phyloP scores from a whole-genome alignment of 2,329 filamentous ascomycete genomes.

The Colletotrichum godetiae region DNA sequence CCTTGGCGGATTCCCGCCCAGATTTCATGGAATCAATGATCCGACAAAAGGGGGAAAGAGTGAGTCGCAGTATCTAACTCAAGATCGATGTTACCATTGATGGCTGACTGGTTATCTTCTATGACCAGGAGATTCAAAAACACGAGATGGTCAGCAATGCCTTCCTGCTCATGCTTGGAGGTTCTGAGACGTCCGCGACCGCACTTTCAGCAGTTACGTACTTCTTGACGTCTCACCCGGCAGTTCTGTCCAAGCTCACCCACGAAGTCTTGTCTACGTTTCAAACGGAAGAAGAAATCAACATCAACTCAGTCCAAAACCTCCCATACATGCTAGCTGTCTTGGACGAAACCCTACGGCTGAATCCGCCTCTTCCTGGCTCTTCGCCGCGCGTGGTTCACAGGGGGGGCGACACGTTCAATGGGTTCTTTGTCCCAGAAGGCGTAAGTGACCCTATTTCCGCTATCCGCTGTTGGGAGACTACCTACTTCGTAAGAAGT shows the following conservation, averaged over 20 bases:
- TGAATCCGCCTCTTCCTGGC: background rate
- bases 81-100: background rate
- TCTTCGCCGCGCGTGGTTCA: background rate
- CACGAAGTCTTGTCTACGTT: background rate
- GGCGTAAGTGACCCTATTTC: background rate
- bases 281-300: background rate
- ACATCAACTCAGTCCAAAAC: background rate
- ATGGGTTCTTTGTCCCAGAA: background rate
- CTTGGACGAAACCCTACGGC: background rate
- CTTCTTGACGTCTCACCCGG: background rate
- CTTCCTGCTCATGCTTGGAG: background rate
- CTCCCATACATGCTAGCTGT: background rate
- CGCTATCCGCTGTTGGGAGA: background rate
- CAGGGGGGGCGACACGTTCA: background rate
- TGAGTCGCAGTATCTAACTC: background rate
- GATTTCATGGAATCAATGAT: background rate
- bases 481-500: background rate
- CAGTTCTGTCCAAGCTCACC: background rate
- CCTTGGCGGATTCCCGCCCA: background rate
- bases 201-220: background rate
- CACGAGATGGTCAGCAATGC: background rate
- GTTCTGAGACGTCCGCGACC: background rate
- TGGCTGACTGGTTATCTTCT: background rate
- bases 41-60: background rate
- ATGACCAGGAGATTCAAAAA: no score